phyloP scores from a whole-genome alignment of 352 stramenopile genomes.

The Phytophthora brassicae region DNA sequence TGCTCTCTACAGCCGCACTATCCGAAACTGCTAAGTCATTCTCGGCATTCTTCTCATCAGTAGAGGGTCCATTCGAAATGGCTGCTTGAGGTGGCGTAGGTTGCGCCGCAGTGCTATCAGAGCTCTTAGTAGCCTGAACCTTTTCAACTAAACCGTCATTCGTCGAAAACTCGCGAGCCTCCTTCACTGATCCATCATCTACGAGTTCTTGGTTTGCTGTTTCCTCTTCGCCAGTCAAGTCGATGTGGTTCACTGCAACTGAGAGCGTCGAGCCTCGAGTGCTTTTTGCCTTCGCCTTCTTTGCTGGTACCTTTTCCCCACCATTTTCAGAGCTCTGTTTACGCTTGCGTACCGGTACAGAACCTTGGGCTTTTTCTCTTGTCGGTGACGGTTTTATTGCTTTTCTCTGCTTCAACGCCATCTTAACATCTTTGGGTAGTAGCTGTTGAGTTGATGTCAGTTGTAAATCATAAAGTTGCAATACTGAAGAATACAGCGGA shows the following conservation, averaged over 20 bases:
- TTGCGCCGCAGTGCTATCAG: too few relatives aligned
- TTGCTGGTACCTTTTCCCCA: slow-evolving; percentile 22
- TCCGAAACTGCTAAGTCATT: not conserved
- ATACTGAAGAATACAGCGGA: slow-evolving; percentile 49
- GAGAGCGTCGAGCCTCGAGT: slow-evolving; percentile 13
- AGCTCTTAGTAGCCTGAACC: not conserved
- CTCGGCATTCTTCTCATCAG: not conserved
- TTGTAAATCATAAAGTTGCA: slow-evolving; percentile 30
- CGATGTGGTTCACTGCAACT: slow-evolving; percentile 25
- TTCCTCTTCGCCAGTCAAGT: slow-evolving; percentile 29
- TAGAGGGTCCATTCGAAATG: not conserved
- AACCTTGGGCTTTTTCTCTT: slow-evolving; percentile 13
- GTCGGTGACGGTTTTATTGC: slow-evolving; percentile 10
- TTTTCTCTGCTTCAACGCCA: not conserved
- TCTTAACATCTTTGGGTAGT: slow-evolving; percentile 7
- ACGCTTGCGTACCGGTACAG: slow-evolving; percentile 40
- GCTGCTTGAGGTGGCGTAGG: too few relatives aligned
- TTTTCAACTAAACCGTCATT: slow-evolving; percentile 1
- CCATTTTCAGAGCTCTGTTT: slow-evolving; percentile 35
- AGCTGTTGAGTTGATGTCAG: slow-evolving; percentile 4
- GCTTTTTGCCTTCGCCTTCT: slow-evolving; percentile 36
- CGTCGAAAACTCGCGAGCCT: not conserved
- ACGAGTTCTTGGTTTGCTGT: not conserved
- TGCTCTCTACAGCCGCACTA: not conserved
- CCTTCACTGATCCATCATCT: not conserved